Base-by-base conservation (phyloP, 1,139 yeast genomes). In the Pichia sp. region DNA sequence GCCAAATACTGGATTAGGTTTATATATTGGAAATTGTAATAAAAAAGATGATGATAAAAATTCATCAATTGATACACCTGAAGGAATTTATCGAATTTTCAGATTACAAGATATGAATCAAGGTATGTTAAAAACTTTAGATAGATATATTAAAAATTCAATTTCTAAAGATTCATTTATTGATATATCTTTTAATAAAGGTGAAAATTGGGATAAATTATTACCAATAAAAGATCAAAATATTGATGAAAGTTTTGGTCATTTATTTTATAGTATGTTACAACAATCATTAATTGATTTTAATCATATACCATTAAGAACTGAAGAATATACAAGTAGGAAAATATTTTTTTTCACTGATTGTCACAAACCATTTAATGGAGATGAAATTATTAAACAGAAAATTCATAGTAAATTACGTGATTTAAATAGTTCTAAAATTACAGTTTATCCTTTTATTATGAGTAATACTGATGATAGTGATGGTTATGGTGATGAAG, bases 1-100 rank as follows among this genome's bases (percentile, higher is more conserved):
- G 49, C 84, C 86, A 2, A 72, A 71, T 50, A 79, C 88, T 0
- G 89, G 88, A 0, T 68, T 83, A 35, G 90, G 89, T 0, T 73
- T 84, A 43, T 83, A 79, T 58, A 62, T 84, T 30, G 79, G 78
- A 64, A 78, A 82, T 57, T 71, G 81, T 54, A 38, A 48, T 1
- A 44, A 46, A 25, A 47, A 50, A 28, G 38, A 40, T 27, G 39
- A 34, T 34, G 39, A 34, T 32, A 25, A 50, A 31, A 5, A 40
- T 4, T 8, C 27, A 4, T 25, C 34, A 18, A 4, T 55, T 59
- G 46, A 44, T 9, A 34, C 42, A 2, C 39, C 48, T 5, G 52
- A 51, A 9, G 56, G 56, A 3, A 39, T 53, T 4, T 64, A 62
- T 46, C 65, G 64, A 39, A 51, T 74, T 3, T 63, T 75, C 40